These are phyloP conservation scores for Grifola frondosa DNA, from an alignment of 1,284 basidiomycete species.

Conservation along the genomic window DNA sequence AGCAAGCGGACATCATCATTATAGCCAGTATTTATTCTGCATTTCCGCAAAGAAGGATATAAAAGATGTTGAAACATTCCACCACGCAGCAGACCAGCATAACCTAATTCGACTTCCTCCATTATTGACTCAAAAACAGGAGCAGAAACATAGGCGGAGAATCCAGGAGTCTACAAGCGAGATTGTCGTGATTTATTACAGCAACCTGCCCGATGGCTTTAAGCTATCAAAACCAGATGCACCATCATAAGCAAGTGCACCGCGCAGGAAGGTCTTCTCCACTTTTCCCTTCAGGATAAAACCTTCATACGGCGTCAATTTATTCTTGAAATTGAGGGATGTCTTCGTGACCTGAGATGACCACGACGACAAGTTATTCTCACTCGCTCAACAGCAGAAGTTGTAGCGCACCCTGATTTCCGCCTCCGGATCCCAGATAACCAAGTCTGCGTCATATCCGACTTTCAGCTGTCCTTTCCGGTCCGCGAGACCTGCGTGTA, in stretches of 20 bases:
- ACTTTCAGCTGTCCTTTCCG: slow-evolving; percentile 71
- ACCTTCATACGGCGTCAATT: slow-evolving; percentile 86
- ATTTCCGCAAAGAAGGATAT: no score
- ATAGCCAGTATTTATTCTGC: no score
- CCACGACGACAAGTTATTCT: not conserved
- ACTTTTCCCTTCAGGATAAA: slow-evolving; percentile 69
- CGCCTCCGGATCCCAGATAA: slow-evolving; percentile 78
- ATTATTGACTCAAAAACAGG: no score
- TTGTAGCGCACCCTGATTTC: slow-evolving; percentile 53
- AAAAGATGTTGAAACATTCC: no score
- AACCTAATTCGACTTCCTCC: no score
- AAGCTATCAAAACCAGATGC: slow-evolving; percentile 35
- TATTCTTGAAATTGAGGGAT: slow-evolving; percentile 85
- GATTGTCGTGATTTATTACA: no score
- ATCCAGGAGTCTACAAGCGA: no score
- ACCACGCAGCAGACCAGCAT: no score
- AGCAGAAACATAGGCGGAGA: no score
- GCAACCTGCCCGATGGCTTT: slow-evolving; percentile 32
- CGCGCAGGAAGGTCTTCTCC: slow-evolving; percentile 75
- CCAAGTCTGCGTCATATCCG: slow-evolving; percentile 83
- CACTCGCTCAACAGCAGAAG: slow-evolving; percentile 1
- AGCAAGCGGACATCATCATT: no score
- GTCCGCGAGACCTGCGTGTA: slow-evolving; percentile 69
- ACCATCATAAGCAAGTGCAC: slow-evolving; percentile 62
- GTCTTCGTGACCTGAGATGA: slow-evolving; percentile 66